Conservation (phyloP, 2,329 filamentous ascomycete genomes). For the Sphaerulina musiva region DNA sequence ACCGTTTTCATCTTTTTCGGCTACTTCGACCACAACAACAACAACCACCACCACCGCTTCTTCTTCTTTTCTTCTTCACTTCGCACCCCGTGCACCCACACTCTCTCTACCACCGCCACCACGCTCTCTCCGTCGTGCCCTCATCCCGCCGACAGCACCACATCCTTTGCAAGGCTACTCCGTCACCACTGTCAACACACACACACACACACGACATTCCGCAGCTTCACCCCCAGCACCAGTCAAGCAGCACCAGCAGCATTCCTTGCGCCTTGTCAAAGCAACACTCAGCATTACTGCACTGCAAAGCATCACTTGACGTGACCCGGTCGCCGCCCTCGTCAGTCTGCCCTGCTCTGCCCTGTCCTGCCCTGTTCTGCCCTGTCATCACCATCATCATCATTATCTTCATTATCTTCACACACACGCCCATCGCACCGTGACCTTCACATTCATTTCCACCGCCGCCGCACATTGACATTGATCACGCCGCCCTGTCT, state of each 20-base stretch:
- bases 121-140: background rate
- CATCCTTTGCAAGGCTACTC: background rate
- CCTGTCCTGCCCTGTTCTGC: background rate
- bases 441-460: too few species aligned
- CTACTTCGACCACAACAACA: background rate
- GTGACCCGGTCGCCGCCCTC: constrained; percentile 3
- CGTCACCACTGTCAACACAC: background rate
- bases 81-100: background rate
- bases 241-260: background rate
- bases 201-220: background rate
- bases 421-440: too few species aligned
- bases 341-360: constrained; percentile 5
- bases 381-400: background rate
- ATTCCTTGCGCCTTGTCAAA: constrained; percentile 10
- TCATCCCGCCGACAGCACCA: background rate
- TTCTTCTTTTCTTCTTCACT: too few species aligned
- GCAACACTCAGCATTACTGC: constrained; percentile 12
- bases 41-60: too few species aligned
- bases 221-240: background rate
- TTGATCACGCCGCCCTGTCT: background rate
- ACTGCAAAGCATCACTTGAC: constrained; percentile 6
- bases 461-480: background rate
- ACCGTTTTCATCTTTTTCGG: too few species aligned
- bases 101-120: background rate
- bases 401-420: background rate